Percentiles rank a stretch among this genome's conserved stretches.
Conservation (phyloP, 148 eudicot genomes). For the Rhododendron henanense region DNA sequence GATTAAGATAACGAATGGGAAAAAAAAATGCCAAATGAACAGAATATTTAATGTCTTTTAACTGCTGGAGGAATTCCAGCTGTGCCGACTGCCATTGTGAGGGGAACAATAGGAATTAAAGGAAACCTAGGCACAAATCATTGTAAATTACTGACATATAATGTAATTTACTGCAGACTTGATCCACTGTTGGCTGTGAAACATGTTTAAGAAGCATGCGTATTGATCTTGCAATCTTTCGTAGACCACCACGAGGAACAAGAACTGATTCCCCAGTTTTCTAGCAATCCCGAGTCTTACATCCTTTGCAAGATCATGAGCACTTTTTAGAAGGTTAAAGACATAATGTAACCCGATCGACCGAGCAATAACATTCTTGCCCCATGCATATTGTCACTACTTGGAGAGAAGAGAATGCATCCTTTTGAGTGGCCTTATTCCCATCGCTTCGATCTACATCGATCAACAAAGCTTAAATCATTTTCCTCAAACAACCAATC, state of each 20-base stretch:
- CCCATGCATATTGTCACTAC: constrained; percentile 42
- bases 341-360: constrained; percentile 48
- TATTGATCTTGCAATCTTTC: constrained; percentile 67
- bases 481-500: constrained; percentile 56
- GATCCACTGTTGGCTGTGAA: constrained; percentile 46
- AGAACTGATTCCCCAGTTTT: constrained; percentile 57
- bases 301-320: too few species aligned
- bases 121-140: not conserved
- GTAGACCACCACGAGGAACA: not conserved
- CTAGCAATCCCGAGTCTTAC: constrained; percentile 49
- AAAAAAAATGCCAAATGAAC: too few species aligned
- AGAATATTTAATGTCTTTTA: not conserved
- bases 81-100: not conserved
- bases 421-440: constrained; percentile 17
- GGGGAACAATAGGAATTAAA: too few species aligned
- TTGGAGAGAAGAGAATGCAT: constrained; percentile 40
- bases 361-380: constrained; percentile 39
- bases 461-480: constrained; percentile 7
- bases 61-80: not conserved
- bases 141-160: not conserved
- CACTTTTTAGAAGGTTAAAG: constrained; percentile 57
- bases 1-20: too few species aligned
- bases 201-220: constrained; percentile 54
- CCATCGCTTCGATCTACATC: constrained; percentile 21
- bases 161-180: constrained; percentile 31